Evolutionary conservation across 768 basidiomycete genomes (phyloP).

Genomic region (Cyclocybe aegerita): DNA sequence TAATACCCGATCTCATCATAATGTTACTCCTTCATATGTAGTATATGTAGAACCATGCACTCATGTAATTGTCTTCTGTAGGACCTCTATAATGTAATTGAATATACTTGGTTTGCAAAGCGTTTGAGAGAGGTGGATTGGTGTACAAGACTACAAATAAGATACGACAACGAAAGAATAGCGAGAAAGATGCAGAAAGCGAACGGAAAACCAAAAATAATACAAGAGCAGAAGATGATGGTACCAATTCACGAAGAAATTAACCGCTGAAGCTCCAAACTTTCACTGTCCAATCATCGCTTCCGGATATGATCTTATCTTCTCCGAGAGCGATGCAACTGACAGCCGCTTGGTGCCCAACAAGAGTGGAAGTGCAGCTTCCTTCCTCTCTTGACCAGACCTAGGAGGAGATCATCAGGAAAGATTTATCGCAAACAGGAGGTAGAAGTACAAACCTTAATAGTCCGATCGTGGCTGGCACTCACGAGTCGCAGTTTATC

Average conservation of each 20-base stretch:
- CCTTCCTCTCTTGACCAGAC: slow-evolving; percentile 94
- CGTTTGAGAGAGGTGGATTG: too few relatives aligned
- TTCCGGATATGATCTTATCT: slow-evolving; percentile 96
- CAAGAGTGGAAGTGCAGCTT: slow-evolving; percentile 82
- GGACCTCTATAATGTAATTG: too few relatives aligned
- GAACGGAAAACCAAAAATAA: not conserved
- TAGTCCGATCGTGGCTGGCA: slow-evolving; percentile 94
- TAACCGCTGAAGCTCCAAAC: slow-evolving; percentile 73
- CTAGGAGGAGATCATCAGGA: slow-evolving; percentile 36
- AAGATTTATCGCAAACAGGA: slow-evolving; percentile 1
- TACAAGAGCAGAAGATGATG: slow-evolving; percentile 10
- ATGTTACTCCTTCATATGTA: not conserved
- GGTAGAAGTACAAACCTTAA: slow-evolving; percentile 66
- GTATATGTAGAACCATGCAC: too few relatives aligned
- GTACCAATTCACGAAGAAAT: slow-evolving; percentile 5
- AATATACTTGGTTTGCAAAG: too few relatives aligned
- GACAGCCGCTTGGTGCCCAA: slow-evolving; percentile 93
- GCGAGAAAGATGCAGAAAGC: not conserved
- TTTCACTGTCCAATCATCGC: slow-evolving; percentile 86
- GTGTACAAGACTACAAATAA: not conserved
- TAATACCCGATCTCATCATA: not conserved
- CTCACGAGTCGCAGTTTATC: slow-evolving; percentile 91
- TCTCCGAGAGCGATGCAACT: slow-evolving; percentile 88
- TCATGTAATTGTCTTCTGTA: too few relatives aligned
- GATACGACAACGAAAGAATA: slow-evolving; percentile 1